phyloP scores from a whole-genome alignment of 306 rosid genomes.

The Quercus robur region DNA sequence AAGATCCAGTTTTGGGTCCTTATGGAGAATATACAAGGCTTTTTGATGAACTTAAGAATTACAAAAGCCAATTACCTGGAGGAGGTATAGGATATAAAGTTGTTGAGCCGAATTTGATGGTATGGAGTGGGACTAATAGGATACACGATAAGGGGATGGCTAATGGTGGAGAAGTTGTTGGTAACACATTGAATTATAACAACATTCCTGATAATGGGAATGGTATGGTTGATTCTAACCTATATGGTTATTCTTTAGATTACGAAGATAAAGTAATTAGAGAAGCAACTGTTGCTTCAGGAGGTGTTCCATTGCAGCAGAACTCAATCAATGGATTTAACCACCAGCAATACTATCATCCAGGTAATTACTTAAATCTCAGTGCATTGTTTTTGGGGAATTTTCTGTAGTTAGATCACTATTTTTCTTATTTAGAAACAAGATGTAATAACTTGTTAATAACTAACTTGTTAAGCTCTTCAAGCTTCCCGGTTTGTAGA shows the following conservation, averaged over 20 bases:
- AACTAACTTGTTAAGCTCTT: too few species aligned
- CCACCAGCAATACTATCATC: conserved; percentile 40
- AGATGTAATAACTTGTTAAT: too few species aligned
- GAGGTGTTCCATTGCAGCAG: conserved; percentile 32
- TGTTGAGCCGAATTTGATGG: conserved; percentile 35
- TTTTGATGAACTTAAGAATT: conserved; percentile 40
- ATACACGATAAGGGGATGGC: conserved; percentile 3
- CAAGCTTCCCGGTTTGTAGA: too few species aligned
- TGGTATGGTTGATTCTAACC: conserved; percentile 33
- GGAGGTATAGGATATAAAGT: conserved; percentile 10
- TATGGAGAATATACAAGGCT: conserved; percentile 55
- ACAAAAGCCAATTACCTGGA: conserved; percentile 20
- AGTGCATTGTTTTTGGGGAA: too few species aligned
- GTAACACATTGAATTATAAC: conserved; percentile 25
- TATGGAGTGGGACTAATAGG: conserved; percentile 31
- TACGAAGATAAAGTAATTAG: conserved; percentile 27
- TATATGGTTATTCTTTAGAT: conserved; percentile 36
- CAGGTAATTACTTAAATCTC: conserved; percentile 35
- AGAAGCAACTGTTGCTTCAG: conserved; percentile 32
- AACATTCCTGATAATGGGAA: conserved; percentile 26
- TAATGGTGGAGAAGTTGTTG: conserved; percentile 17
- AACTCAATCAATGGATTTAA: conserved; percentile 22
- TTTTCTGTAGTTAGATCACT: too few species aligned
- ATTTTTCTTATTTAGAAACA: too few species aligned
- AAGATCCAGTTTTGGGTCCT: conserved; percentile 69